Base-by-base conservation (phyloP, 1,284 basidiomycete genomes). In the Leccinum holopus region DNA sequence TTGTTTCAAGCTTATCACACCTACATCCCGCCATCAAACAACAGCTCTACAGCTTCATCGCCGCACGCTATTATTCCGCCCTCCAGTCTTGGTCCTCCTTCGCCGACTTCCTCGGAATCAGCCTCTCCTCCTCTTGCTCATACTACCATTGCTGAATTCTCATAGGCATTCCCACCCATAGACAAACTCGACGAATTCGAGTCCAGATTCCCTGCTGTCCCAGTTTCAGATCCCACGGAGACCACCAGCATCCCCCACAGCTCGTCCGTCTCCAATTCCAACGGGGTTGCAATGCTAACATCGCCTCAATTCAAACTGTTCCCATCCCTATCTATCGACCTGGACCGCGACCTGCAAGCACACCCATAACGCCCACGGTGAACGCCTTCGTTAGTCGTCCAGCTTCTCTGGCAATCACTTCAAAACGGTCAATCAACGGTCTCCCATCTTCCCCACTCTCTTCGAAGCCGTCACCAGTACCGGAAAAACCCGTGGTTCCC, bases 51-150 rank as follows among this genome's bases (percentile, higher is more conserved):
- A 11, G 28, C 70, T 32, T 72, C 75, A 76, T 65, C 79, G 69
- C 64, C 81, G 6, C 87, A 87, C 67, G 81, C 83, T 3, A 79
- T 90, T 44, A 86, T 91, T 7, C 84, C 87, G 0, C 81, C 87
- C 1, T 87, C 88, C 5, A 83, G 82, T 28, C 77, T 92, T 25
- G 88, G 88, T 4, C 87, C 89, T 37, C 87, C 90, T 6, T 91
- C 90, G 3, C 90, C 90, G 3, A 78, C 83, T 6, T 87, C 87
- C 10, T 87, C 83, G 10, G 80, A 79, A 30, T 80, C 83, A 10
- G 82, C 82, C 2, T 82, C 83, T 30, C 81, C 84, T 3, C 77
- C 77, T 37, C 67, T 74, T 68, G 73, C 72, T 63, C 76, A 73
- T 67, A 75, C 75, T 6, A 78, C 69, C 47, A 61, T 86, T 10